Conservation (phyloP, 2,329 filamentous ascomycete genomes). For the Colletotrichum costaricense region DNA sequence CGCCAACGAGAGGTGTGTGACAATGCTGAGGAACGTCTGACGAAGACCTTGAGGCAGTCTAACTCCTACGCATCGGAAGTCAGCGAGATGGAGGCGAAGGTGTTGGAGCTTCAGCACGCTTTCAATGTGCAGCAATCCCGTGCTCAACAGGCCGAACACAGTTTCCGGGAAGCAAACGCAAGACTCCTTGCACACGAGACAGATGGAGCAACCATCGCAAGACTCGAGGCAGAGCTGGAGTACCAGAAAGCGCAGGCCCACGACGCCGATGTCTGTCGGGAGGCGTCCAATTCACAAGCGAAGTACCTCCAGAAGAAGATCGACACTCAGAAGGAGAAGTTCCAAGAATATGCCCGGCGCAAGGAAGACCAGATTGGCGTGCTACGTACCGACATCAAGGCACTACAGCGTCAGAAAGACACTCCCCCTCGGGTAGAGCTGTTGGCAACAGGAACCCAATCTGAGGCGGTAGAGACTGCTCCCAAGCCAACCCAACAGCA, state of each 20-base stretch:
- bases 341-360: neutral
- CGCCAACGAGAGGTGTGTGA: too few relatives aligned
- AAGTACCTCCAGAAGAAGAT: neutral
- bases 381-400: neutral
- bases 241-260: neutral
- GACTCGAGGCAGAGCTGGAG: neutral
- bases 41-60: too few relatives aligned
- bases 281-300: neutral
- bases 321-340: neutral
- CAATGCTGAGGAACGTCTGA: too few relatives aligned
- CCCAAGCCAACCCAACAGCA: neutral
- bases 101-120: too few relatives aligned
- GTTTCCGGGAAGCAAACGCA: too few relatives aligned
- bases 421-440: too few relatives aligned
- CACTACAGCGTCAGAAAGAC: neutral
- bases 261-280: neutral
- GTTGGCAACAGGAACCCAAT: neutral
- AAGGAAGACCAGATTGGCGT: neutral
- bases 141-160: too few relatives aligned
- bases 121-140: too few relatives aligned
- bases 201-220: too few relatives aligned
- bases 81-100: too few relatives aligned
- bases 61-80: too few relatives aligned
- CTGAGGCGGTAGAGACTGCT: neutral
- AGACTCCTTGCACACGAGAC: too few relatives aligned